Percentiles rank a stretch among this genome's conserved stretches.
These are phyloP conservation scores for Xylaria sp. DNA, from an alignment of 2,329 filamentous ascomycete genomes.

Conservation along the genomic window DNA sequence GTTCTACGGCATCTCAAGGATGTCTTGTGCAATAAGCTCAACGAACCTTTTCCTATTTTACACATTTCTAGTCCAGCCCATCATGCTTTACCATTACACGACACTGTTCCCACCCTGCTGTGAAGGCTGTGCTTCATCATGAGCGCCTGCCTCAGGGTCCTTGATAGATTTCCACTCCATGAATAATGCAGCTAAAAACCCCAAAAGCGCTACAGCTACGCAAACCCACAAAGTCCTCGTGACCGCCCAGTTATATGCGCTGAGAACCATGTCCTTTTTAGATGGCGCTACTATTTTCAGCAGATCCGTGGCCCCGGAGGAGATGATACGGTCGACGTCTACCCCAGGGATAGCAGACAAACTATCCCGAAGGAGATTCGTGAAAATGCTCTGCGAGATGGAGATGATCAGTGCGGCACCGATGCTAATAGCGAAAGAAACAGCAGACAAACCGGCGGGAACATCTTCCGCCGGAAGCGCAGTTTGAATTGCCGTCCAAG, in stretches of 20 bases:
- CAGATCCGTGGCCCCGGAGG: constrained; percentile 25
- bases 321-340: constrained; percentile 20
- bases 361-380: constrained; percentile 21
- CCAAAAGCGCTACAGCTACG: constrained; percentile 21
- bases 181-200: constrained; percentile 19
- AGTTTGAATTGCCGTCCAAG: constrained; percentile 28
- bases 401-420: constrained; percentile 27
- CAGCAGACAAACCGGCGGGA: constrained; percentile 17
- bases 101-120: neutral
- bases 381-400: constrained; percentile 34
- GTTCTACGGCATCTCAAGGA: too few species aligned
- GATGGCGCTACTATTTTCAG: constrained; percentile 5
- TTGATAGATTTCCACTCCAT: constrained; percentile 35
- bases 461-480: constrained; percentile 25
- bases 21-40: too few species aligned
- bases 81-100: neutral
- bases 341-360: constrained; percentile 15
- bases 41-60: neutral
- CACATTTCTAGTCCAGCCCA: neutral
- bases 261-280: constrained; percentile 15
- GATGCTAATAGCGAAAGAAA: constrained; percentile 33
- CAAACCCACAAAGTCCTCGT: constrained; percentile 30
- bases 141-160: neutral
- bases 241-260: constrained; percentile 26
- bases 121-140: neutral